A percentile compares a stretch with the other conserved stretches of the same genome.
Evolutionary conservation across 2,329 filamentous ascomycete species (phyloP).

Genomic region (Cladosporium austrohemisphaericum): DNA sequence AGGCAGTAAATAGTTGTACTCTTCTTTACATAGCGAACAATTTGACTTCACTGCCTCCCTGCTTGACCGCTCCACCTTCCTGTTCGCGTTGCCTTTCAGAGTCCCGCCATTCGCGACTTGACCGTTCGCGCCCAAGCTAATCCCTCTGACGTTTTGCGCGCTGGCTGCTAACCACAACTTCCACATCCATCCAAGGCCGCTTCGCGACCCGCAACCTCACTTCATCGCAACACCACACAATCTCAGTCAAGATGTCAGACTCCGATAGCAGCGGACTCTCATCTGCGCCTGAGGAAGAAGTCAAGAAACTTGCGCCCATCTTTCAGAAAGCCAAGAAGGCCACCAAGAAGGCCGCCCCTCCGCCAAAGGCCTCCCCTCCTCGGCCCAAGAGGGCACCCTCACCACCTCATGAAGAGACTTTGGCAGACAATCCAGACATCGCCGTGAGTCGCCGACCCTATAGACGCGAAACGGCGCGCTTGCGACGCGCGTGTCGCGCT

Average conservation of each 20-base stretch:
- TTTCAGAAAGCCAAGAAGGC: constrained; percentile 39
- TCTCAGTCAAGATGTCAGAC: constrained; percentile 37
- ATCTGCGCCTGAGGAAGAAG: constrained; percentile 58
- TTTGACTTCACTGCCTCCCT: too few species aligned
- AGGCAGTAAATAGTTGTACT: too few species aligned
- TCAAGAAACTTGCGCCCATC: constrained; percentile 35
- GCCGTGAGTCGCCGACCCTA: constrained; percentile 62
- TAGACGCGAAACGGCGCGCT: constrained; percentile 30
- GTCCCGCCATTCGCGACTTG: background rate
- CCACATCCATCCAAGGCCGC: background rate
- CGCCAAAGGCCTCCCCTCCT: constrained; percentile 34
- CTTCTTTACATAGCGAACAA: too few species aligned
- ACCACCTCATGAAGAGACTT: constrained; percentile 81
- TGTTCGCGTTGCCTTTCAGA: background rate
- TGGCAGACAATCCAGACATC: constrained; percentile 88
- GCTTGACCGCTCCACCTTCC: background rate
- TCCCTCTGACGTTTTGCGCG: constrained; percentile 8
- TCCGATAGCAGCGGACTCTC: constrained; percentile 57
- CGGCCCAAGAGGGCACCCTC: constrained; percentile 71
- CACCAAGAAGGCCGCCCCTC: constrained; percentile 45
- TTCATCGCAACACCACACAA: constrained; percentile 6
- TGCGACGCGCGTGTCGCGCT: constrained; percentile 24
- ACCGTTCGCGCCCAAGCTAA: background rate
- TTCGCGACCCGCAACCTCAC: constrained; percentile 4
- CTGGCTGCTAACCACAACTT: constrained; percentile 2